Evolutionary conservation across 495 filamentous ascomycete genomes (phyloP), one percentile per base, ranked within the genome.

Genomic region (Baudoinia panamericana): DNA sequence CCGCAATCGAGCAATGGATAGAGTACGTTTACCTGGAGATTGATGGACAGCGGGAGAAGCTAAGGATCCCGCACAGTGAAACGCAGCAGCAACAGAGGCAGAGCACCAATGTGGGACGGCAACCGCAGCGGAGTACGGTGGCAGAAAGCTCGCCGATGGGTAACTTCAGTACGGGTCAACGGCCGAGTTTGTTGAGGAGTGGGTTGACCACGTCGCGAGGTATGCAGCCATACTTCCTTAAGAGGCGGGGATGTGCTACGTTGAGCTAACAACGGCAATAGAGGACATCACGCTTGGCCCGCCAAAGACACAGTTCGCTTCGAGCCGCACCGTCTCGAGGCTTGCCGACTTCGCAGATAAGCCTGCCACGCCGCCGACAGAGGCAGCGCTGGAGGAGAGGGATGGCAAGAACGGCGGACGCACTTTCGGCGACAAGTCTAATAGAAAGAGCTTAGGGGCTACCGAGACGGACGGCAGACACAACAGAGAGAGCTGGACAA

Each of bases 1-100:
- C 90, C 19, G 80, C 86, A 18, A 74, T 82, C 42, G 86, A 93
- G 66, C 86, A 96, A 69, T 99, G 90, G 90, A 94, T 96, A 84
- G 87, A 88, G 85, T 93, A 72, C 56, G 78, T 54, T 22, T 46
- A 46, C 43, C 30, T 40, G 36, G 42, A 46, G 18, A 20, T 28
- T 7, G 46, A 40, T 22, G 42, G 42, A 4, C 15, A 29, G 39
- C 24, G 42, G 40, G 43, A 50, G 17, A 44, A 50, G 32, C 46
- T 50, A 49, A 48, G 46, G 46, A 48, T 44, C 12, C 36, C 46
- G 26, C 44, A 54, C 42, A 46, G 47, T 46, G 37, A 43, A 23
- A 8, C 43, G 17, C 39, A 42, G 45, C 45, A 41, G 15, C 33
- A 21, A 21, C 30, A 52, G 19, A 36, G 26, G 3, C 15, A 36